Evolutionary conservation across 345 rosid genomes (phyloP).

Genomic region (Excoecaria cochinchinensis): DNA sequence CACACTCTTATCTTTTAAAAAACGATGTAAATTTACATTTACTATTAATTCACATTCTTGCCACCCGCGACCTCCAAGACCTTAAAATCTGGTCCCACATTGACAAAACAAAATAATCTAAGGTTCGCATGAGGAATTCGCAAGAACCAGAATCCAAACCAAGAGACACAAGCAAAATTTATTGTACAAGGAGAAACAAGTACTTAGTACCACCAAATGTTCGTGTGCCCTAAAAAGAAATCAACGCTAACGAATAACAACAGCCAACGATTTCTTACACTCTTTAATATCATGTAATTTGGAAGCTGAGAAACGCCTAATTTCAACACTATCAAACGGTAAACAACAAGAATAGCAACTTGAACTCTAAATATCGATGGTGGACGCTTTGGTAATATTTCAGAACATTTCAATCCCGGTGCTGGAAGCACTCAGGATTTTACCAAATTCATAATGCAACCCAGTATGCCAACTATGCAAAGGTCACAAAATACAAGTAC

Average conservation of each 20-base stretch:
- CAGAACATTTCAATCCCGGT: constrained; percentile 26
- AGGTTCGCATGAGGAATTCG: too few species aligned
- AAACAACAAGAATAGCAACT: constrained; percentile 22
- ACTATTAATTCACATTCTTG: too few species aligned
- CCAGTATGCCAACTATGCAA: constrained; percentile 34
- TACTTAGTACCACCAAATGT: too few species aligned
- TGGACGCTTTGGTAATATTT: constrained; percentile 24
- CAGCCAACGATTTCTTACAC: not conserved
- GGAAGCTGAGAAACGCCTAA: not conserved
- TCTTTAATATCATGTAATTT: not conserved
- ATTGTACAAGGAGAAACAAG: not conserved
- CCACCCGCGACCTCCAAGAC: too few species aligned
- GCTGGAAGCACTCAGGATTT: constrained; percentile 20
- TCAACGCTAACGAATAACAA: not conserved
- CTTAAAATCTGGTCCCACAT: too few species aligned
- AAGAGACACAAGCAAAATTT: not conserved
- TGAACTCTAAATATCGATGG: constrained; percentile 32
- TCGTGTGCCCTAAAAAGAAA: not conserved
- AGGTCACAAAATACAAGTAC: constrained; percentile 30
- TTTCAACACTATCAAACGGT: not conserved
- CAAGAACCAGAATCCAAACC: too few species aligned
- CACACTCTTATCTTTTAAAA: too few species aligned
- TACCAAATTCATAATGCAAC: constrained; percentile 31
- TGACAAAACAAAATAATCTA: too few species aligned
- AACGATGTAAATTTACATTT: too few species aligned